A percentile compares a stretch with the other conserved stretches of the same genome.
phyloP scores from a whole-genome alignment of 495 filamentous ascomycete species.

The Talaromyces trachyspermus region DNA sequence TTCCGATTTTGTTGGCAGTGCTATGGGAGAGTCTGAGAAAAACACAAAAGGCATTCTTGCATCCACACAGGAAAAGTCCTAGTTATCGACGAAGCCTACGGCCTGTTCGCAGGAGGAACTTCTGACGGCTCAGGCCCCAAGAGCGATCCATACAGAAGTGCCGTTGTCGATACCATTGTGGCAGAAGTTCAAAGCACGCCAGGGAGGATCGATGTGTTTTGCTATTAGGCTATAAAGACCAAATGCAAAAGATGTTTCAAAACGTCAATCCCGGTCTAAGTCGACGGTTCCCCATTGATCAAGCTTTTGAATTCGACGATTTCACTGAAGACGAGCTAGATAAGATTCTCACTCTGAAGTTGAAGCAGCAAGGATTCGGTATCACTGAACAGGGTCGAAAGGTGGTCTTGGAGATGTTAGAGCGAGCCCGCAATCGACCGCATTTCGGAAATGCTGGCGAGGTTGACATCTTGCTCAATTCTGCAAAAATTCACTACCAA shows the following conservation, averaged over 20 bases:
- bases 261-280: slow-evolving; percentile 70
- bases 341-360: slow-evolving; percentile 51
- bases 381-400: slow-evolving; percentile 32
- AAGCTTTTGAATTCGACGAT: slow-evolving; percentile 65
- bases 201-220: slow-evolving; percentile 75
- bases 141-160: slow-evolving; percentile 54
- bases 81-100: slow-evolving; percentile 72
- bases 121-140: slow-evolving; percentile 12
- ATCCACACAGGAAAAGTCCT: slow-evolving; percentile 61
- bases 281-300: slow-evolving; percentile 58
- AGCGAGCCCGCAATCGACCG: slow-evolving; percentile 33
- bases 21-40: slow-evolving; percentile 58
- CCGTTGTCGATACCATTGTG: slow-evolving; percentile 72
- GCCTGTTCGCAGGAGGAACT: slow-evolving; percentile 31
- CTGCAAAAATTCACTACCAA: slow-evolving; percentile 54
- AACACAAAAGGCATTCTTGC: slow-evolving; percentile 66
- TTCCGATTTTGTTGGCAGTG: slow-evolving; percentile 60
- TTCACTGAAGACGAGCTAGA: slow-evolving; percentile 53
- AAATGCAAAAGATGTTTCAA: slow-evolving; percentile 72
- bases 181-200: slow-evolving; percentile 72
- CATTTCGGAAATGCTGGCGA: slow-evolving; percentile 53
- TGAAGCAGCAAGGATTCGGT: slow-evolving; percentile 37
- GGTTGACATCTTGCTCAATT: slow-evolving; percentile 57
- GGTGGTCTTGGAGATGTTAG: slow-evolving; percentile 35
- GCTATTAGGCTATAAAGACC: slow-evolving; percentile 68